phyloP scores from a whole-genome alignment of 805 yeast genomes.

The Barnettozyma botsteinii region DNA sequence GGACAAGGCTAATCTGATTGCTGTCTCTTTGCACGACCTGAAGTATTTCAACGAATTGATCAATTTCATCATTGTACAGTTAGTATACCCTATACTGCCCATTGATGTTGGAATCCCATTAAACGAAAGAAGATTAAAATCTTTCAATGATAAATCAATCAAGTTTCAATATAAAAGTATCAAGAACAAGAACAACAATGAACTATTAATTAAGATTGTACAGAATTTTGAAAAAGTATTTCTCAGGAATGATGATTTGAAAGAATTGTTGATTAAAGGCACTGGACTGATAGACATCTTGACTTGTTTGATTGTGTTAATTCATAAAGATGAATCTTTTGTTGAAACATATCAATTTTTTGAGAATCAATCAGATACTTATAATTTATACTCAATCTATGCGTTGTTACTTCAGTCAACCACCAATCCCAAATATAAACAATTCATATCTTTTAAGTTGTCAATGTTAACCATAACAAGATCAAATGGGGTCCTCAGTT shows the following conservation, averaged over 20 bases:
- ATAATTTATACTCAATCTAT: conserved; percentile 55
- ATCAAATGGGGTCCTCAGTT: conserved; percentile 62
- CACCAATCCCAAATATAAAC: conserved; percentile 41
- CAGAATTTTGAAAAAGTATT: conserved; percentile 23
- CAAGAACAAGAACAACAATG: background rate
- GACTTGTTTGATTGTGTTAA: conserved; percentile 41
- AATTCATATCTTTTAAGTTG: conserved; percentile 43
- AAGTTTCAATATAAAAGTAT: conserved; percentile 15
- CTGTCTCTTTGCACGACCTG: conserved; percentile 83
- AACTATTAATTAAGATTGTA: conserved; percentile 10
- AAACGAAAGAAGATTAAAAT: conserved; percentile 50
- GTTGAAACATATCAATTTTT: conserved; percentile 22
- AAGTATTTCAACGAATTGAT: conserved; percentile 61
- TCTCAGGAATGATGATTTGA: conserved; percentile 25
- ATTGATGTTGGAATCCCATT: conserved; percentile 57
- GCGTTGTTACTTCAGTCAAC: conserved; percentile 50
- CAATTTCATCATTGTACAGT: conserved; percentile 61
- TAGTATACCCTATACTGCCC: conserved; percentile 61
- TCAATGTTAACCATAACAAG: conserved; percentile 51
- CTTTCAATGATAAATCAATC: conserved; percentile 31
- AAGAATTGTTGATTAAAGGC: conserved; percentile 52
- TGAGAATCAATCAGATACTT: conserved; percentile 54
- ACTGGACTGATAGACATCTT: conserved; percentile 61
- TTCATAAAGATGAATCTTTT: conserved; percentile 15
- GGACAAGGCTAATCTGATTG: conserved; percentile 29